A percentile compares a stretch with the other conserved stretches of the same genome.
phyloP scores from a whole-genome alignment of 352 stramenopile species.

The Phytophthora pisi region DNA sequence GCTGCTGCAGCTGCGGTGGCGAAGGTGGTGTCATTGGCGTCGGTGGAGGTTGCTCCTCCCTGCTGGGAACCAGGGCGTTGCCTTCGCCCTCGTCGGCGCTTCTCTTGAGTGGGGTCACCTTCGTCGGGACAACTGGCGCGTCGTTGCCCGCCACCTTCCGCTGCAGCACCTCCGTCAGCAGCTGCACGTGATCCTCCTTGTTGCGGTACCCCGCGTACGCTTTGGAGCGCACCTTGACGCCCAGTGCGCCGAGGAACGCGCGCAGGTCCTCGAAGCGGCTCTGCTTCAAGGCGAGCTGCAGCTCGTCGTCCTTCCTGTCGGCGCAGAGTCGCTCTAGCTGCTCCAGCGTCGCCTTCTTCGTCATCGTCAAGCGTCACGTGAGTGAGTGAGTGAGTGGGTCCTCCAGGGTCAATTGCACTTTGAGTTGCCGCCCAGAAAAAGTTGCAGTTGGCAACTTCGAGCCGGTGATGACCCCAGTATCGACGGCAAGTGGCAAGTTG shows the following conservation, averaged over 20 bases:
- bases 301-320: conserved; percentile 1
- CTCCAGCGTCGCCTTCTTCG: conserved; percentile 8
- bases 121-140: background rate
- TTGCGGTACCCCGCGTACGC: conserved; percentile 14
- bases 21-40: too few relatives aligned
- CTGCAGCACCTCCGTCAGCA: conserved; percentile 10
- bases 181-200: conserved; percentile 18
- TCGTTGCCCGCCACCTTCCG: background rate
- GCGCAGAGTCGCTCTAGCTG: conserved; percentile 12
- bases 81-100: background rate
- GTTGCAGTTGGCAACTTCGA: background rate
- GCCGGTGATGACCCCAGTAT: conserved; percentile 17
- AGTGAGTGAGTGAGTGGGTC: background rate
- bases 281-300: background rate
- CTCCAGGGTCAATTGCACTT: conserved; percentile 4
- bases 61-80: background rate
- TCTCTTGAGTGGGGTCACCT: background rate
- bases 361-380: conserved; percentile 2
- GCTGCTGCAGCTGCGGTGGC: background rate
- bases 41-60: background rate
- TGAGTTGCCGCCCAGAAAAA: conserved; percentile 1
- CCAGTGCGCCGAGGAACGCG: conserved; percentile 7
- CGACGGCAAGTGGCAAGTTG: conserved; percentile 11
- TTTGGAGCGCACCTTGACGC: conserved; percentile 20
- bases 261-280: conserved; percentile 23